phyloP scores from a whole-genome alignment of 169 alveolate species.

The Plasmodium falciparum region DNA sequence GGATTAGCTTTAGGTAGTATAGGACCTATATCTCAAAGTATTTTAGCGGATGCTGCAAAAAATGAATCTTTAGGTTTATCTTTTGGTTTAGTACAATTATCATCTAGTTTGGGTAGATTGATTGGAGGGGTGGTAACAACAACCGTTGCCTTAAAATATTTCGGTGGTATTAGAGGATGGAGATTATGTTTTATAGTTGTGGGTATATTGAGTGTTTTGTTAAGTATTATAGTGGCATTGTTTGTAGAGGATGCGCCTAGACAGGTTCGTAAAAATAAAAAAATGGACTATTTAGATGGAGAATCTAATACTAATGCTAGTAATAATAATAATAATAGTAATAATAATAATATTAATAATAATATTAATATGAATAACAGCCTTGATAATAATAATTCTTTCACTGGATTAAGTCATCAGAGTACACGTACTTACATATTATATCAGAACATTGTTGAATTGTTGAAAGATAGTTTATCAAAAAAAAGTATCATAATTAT shows the following conservation, averaged over 20 bases:
- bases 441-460: slow-evolving; percentile 36
- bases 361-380: no score
- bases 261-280: slow-evolving; percentile 54
- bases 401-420: not conserved
- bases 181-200: slow-evolving; percentile 87
- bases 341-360: no score
- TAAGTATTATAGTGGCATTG: slow-evolving; percentile 84
- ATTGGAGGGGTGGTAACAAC: slow-evolving; percentile 91
- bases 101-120: slow-evolving; percentile 88
- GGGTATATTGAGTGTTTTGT: slow-evolving; percentile 83
- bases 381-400: no score
- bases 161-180: slow-evolving; percentile 88
- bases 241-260: slow-evolving; percentile 88
- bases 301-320: not conserved
- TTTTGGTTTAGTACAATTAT: slow-evolving; percentile 89
- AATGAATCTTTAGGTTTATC: slow-evolving; percentile 84
- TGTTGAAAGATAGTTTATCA: slow-evolving; percentile 64
- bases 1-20: slow-evolving; percentile 90
- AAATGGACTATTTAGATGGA: slow-evolving; percentile 26
- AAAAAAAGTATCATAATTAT: slow-evolving; percentile 71
- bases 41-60: slow-evolving; percentile 87
- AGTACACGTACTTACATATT: slow-evolving; percentile 58
- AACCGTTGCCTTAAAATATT: slow-evolving; percentile 84
- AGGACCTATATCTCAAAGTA: slow-evolving; percentile 89
- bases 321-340: not conserved